These are phyloP conservation scores for Neofusicoccum parvum DNA, from an alignment of 2,329 filamentous ascomycete species.

Conservation along the genomic window DNA sequence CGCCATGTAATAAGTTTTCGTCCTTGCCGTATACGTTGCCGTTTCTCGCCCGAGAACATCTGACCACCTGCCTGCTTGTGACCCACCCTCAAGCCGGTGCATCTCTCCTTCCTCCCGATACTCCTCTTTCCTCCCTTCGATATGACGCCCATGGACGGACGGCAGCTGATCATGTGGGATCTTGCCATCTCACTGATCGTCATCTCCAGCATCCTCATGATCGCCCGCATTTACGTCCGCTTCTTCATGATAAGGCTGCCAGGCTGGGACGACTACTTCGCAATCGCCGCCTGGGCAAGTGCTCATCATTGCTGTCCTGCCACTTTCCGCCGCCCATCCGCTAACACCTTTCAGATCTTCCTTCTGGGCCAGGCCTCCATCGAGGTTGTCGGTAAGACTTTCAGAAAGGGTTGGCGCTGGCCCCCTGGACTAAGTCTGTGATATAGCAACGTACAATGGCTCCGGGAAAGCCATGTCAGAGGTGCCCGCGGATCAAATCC, in stretches of 20 bases:
- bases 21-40: neutral
- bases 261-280: constrained; percentile 36
- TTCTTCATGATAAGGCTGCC: constrained; percentile 34
- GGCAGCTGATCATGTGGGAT: constrained; percentile 16
- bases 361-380: constrained; percentile 7
- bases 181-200: constrained; percentile 31
- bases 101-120: no score
- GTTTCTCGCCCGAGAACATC: no score
- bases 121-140: neutral
- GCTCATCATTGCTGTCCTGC: neutral
- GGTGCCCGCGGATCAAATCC: constrained; percentile 23
- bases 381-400: constrained; percentile 7
- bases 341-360: neutral
- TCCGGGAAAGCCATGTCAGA: constrained; percentile 26
- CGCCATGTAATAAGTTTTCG: neutral
- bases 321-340: neutral
- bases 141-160: constrained; percentile 9
- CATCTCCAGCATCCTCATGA: constrained; percentile 33
- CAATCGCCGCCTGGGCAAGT: constrained; percentile 31
- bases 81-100: neutral
- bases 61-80: no score
- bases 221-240: constrained; percentile 33
- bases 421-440: neutral
- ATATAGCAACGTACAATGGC: constrained; percentile 24
- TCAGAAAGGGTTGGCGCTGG: no score